Conservation (phyloP, 768 basidiomycete species). For the Collybia sp. region DNA sequence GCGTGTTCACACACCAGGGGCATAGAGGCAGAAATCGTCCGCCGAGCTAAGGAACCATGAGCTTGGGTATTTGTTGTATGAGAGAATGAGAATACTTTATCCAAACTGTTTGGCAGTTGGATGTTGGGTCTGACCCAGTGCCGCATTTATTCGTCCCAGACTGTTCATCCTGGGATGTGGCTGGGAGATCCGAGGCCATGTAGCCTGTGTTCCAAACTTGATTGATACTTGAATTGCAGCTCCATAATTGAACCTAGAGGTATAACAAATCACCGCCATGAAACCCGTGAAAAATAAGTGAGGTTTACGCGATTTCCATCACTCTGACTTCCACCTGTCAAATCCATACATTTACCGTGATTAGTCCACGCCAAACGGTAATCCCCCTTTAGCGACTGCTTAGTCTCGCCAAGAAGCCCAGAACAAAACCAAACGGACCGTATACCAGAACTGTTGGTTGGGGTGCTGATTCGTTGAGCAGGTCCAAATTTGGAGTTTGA, state of each 20-base stretch:
- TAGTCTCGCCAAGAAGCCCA: neutral
- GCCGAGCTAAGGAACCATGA: slow-evolving; percentile 32
- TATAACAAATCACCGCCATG: neutral
- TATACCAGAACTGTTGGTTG: slow-evolving; percentile 40
- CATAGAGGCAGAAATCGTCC: slow-evolving; percentile 72
- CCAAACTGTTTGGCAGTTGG: slow-evolving; percentile 68
- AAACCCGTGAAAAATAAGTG: neutral
- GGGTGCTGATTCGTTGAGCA: slow-evolving; percentile 35
- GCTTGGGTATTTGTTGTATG: neutral
- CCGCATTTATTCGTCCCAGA: slow-evolving; percentile 68
- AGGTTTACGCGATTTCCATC: slow-evolving; percentile 38
- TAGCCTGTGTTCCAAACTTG: slow-evolving; percentile 54
- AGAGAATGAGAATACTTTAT: slow-evolving; percentile 43
- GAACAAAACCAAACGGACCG: slow-evolving; percentile 14
- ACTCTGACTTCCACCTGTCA: slow-evolving; percentile 32
- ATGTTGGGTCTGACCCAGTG: slow-evolving; percentile 45
- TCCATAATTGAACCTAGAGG: slow-evolving; percentile 43
- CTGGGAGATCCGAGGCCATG: slow-evolving; percentile 32
- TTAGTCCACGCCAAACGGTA: slow-evolving; percentile 43
- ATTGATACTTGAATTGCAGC: slow-evolving; percentile 39
- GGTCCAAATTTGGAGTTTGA: slow-evolving; percentile 49
- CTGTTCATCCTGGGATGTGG: slow-evolving; percentile 55
- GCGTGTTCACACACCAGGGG: slow-evolving; percentile 34
- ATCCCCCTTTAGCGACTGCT: slow-evolving; percentile 14
- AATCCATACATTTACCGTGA: slow-evolving; percentile 45